Conservation (phyloP, 441 rosid species). For the Capsella rubella region DNA sequence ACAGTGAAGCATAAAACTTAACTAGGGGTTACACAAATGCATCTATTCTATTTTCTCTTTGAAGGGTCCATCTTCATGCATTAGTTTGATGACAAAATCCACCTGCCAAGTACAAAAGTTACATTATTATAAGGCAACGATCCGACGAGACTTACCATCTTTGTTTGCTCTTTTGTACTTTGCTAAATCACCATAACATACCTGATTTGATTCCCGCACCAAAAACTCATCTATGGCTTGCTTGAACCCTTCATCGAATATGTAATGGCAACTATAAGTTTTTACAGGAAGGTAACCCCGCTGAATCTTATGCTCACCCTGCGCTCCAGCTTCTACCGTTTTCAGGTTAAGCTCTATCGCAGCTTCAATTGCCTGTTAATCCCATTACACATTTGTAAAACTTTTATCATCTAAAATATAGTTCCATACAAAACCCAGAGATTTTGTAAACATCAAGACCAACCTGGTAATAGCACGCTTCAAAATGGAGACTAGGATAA, state of each 20-base stretch:
- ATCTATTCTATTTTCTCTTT: conserved; percentile 62
- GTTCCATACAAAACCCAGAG: background rate
- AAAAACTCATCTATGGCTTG: conserved; percentile 79
- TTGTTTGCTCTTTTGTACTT: background rate
- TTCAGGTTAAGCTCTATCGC: conserved; percentile 79
- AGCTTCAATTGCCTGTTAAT: conserved; percentile 87
- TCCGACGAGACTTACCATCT: background rate
- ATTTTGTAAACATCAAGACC: conserved; percentile 17
- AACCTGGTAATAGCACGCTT: conserved; percentile 98
- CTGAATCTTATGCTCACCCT: conserved; percentile 97
- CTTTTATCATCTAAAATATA: background rate
- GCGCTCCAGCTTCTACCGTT: conserved; percentile 98
- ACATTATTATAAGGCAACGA: background rate
- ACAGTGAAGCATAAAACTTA: conserved; percentile 1
- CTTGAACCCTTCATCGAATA: conserved; percentile 72
- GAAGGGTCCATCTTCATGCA: conserved; percentile 84
- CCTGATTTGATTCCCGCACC: conserved; percentile 86
- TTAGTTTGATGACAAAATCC: conserved; percentile 66
- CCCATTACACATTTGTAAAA: too few species aligned
- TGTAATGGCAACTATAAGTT: conserved; percentile 93
- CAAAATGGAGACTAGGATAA: conserved; percentile 91
- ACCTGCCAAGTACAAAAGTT: conserved; percentile 56
- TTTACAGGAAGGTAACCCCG: conserved; percentile 90
- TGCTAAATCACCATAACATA: conserved; percentile 31
- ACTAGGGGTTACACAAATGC: background rate